These are phyloP conservation scores for Salix purpurea DNA, from an alignment of 345 rosid genomes.

Conservation along the genomic window DNA sequence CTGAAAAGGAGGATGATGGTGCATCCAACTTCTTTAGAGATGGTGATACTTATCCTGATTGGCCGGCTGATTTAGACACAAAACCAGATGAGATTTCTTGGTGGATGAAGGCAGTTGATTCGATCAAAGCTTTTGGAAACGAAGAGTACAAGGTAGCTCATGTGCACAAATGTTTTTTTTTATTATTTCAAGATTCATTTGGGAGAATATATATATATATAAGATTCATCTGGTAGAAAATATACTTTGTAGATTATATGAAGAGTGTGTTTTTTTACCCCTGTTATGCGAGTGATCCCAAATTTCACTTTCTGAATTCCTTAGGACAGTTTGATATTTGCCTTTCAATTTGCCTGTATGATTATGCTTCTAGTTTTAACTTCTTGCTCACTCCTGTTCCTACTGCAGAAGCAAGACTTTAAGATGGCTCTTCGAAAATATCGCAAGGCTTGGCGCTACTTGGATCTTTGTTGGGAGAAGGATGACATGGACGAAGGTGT, in stretches of 20 bases:
- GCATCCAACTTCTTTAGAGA: conserved; percentile 20
- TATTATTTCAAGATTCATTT: neutral
- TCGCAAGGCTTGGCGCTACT: conserved; percentile 69
- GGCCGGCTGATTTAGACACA: conserved; percentile 16
- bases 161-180: neutral
- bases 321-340: neutral
- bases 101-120: conserved; percentile 83
- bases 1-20: conserved; percentile 24
- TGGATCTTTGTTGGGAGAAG: conserved; percentile 93
- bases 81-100: conserved; percentile 53
- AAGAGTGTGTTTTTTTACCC: neutral
- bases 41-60: conserved; percentile 22
- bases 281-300: neutral
- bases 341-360: neutral
- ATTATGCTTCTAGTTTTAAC: neutral
- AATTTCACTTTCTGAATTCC: neutral
- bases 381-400: neutral
- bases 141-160: conserved; percentile 57
- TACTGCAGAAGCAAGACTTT: conserved; percentile 63
- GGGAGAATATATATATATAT: neutral
- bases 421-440: conserved; percentile 89
- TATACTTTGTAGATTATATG: conserved; percentile 20
- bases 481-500: conserved; percentile 81
- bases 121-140: conserved; percentile 63
- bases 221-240: neutral